Base-by-base conservation (phyloP, 1,139 yeast species). In the Debaryomycetaceae sp. region DNA sequence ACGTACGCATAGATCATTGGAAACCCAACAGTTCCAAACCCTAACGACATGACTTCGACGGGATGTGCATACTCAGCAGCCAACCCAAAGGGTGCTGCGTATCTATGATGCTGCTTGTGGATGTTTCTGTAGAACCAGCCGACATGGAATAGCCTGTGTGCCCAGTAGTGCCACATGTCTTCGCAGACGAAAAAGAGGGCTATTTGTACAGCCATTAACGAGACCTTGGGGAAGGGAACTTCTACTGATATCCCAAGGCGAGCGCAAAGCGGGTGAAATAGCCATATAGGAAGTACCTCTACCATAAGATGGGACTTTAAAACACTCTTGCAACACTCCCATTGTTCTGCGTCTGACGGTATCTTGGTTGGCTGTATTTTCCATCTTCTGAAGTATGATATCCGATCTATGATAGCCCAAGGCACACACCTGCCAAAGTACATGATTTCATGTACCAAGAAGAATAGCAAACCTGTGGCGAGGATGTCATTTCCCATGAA, bases 51-150 rank as follows among this genome's bases (percentile, higher is more conserved):
- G 29, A 73, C 78, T 55, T 73, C 78, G 38, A 72, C 62, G 8
- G 78, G 78, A 49, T 73, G 78, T 34, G 78, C 78, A 49, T 72
- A 73, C 50, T 73, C 78, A 33, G 78, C 78, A 39, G 78, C 68
- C 54, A 73, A 65, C 1, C 78, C 78, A 50, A 73, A 73, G 6
- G 78, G 78, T 17, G 78, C 77, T 24, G 78, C 77, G 50, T 73
- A 73, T 55, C 73, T 68, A 54, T 73, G 78, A 53, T 73, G 78
- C 54, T 71, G 76, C 58, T 73, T 73, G 56, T 73, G 78, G 47
- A 73, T 72, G 52, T 73, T 69, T 52, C 71, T 72, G 62, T 73
- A 73, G 49, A 73, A 72, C 39, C 70, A 72, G 7, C 78, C 78
- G 51, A 65, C 62, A 51, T 73, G 78, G 52, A 73, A 72, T 3